Evolutionary conservation across 2,329 filamentous ascomycete species (phyloP).

Genomic region (Colletotrichum echinochloae): DNA sequence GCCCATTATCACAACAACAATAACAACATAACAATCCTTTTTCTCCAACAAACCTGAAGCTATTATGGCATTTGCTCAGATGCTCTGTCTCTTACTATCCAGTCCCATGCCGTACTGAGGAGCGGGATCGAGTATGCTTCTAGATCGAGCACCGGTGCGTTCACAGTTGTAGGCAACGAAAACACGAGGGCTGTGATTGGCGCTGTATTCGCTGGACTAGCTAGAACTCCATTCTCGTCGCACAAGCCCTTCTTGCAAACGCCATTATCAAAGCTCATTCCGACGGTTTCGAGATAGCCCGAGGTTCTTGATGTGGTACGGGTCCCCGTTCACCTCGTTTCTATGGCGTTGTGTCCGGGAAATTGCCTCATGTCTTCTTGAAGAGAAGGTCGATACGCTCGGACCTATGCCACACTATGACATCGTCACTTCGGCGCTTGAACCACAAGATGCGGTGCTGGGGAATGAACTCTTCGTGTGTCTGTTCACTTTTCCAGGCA

Average conservation of each 20-base stretch:
- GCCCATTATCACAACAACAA: too few species aligned
- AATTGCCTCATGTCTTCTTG: neutral
- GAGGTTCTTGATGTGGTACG: too few species aligned
- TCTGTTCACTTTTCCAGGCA: slow-evolving; percentile 71
- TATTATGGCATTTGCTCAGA: neutral
- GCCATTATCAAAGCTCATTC: neutral
- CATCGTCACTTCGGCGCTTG: slow-evolving; percentile 62
- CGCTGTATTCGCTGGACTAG: neutral
- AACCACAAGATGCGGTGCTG: slow-evolving; percentile 74
- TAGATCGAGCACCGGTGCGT: neutral
- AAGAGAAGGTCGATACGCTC: slow-evolving; percentile 62
- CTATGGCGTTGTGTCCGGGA: neutral
- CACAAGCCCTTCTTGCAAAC: neutral
- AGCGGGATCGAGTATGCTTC: too few species aligned
- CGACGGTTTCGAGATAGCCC: neutral
- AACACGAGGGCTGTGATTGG: neutral
- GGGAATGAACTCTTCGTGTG: slow-evolving; percentile 75
- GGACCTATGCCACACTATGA: slow-evolving; percentile 68
- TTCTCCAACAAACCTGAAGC: neutral
- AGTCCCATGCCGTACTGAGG: neutral
- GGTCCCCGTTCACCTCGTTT: neutral
- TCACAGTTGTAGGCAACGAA: neutral
- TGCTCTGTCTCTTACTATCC: too few species aligned
- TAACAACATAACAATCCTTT: neutral
- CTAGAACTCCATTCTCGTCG: neutral